Conservation (phyloP, 257 asterid genomes). For the Solanum verrucosum region DNA sequence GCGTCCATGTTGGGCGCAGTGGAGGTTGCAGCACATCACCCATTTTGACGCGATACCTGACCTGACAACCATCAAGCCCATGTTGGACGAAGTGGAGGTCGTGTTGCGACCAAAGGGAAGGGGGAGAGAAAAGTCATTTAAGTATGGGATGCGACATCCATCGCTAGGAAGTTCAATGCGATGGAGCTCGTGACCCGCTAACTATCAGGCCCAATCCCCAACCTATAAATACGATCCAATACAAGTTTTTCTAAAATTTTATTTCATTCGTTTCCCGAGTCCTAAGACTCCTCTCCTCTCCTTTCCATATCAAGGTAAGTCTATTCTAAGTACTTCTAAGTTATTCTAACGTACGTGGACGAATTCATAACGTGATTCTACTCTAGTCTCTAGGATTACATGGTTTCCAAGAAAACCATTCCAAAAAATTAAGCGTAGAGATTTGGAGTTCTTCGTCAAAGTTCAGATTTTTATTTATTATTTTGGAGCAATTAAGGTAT, state of each 20-base stretch:
- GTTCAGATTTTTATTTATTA: neutral
- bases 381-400: too few relatives aligned
- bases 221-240: neutral
- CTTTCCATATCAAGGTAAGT: neutral
- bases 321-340: neutral
- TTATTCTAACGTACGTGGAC: neutral
- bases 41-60: neutral
- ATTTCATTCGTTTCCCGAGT: too few relatives aligned
- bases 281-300: neutral
- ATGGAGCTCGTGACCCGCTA: neutral
- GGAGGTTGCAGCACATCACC: neutral
- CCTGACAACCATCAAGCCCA: neutral
- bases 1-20: neutral
- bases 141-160: neutral
- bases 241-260: too few relatives aligned
- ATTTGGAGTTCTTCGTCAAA: neutral
- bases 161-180: neutral
- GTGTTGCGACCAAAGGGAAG: neutral
- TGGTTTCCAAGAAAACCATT: too few relatives aligned
- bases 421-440: neutral
- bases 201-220: neutral
- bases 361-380: too few relatives aligned
- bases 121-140: neutral
- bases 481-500: neutral
- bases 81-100: neutral